A percentile compares a stretch with the other conserved stretches of the same genome.
phyloP scores from a whole-genome alignment of 345 rosid species.

The Brassica incana region DNA sequence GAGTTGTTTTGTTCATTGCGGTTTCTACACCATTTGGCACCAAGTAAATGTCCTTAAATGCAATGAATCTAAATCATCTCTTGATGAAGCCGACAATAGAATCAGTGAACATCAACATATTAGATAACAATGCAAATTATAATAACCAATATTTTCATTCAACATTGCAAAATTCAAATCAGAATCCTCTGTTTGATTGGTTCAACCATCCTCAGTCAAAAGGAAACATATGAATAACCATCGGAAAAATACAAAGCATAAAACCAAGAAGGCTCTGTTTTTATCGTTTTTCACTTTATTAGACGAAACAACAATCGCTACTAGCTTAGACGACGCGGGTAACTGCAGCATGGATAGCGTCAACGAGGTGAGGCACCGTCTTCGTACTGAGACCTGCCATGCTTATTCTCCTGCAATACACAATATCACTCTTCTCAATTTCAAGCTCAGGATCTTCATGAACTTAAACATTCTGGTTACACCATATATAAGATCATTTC shows the following conservation, averaged over 20 bases:
- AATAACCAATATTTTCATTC: neutral
- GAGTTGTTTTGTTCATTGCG: neutral
- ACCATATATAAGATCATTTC: neutral
- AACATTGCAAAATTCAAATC: neutral
- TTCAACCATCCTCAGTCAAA: neutral
- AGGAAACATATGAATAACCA: constrained; percentile 5
- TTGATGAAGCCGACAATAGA: neutral
- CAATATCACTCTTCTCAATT: neutral
- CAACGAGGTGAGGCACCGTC: constrained; percentile 65
- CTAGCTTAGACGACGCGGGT: constrained; percentile 37
- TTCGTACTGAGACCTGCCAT: constrained; percentile 68
- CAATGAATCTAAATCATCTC: neutral
- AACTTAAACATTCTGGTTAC: neutral
- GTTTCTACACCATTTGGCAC: neutral
- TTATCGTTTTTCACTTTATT: neutral
- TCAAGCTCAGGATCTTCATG: neutral
- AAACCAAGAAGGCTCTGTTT: constrained; percentile 16
- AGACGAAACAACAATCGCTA: constrained; percentile 8
- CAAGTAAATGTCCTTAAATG: neutral
- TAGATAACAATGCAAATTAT: neutral
- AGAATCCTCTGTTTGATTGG: constrained; percentile 12
- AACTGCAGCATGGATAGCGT: constrained; percentile 72
- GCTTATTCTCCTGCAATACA: constrained; percentile 73
- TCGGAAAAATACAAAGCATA: neutral
- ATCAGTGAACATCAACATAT: neutral